Evolutionary conservation across 1,284 basidiomycete species (phyloP).

Genomic region (Ceratobasidium sp.): DNA sequence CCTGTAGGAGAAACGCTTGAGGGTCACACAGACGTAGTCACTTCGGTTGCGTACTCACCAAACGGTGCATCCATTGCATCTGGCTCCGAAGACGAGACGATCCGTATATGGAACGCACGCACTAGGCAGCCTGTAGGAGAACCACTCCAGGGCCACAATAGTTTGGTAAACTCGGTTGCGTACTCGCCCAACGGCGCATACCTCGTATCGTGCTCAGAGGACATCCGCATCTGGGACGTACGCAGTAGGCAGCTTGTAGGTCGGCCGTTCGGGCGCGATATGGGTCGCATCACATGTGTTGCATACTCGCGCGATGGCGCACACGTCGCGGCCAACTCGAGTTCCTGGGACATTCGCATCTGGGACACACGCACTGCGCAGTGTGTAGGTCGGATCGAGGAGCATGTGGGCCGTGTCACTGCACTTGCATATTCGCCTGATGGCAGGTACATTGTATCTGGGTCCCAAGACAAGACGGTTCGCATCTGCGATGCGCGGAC

Average conservation of each 20-base stretch:
- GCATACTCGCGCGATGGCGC: background rate
- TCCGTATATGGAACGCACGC: constrained; percentile 30
- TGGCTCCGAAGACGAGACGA: background rate
- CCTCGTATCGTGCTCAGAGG: constrained; percentile 13
- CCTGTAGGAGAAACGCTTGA: background rate
- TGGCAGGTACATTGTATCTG: too few species aligned
- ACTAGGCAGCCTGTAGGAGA: background rate
- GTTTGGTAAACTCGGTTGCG: background rate
- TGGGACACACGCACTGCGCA: too few species aligned
- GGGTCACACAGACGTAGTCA: constrained; percentile 24
- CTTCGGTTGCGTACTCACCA: constrained; percentile 25
- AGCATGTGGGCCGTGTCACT: too few species aligned
- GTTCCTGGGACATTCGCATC: too few species aligned
- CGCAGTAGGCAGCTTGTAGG: too few species aligned
- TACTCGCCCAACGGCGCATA: constrained; percentile 24
- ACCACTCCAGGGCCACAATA: constrained; percentile 8
- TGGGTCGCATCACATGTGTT: background rate
- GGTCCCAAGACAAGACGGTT: constrained; percentile 1
- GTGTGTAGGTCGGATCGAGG: too few species aligned
- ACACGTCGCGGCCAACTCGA: background rate
- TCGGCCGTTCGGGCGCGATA: too few species aligned
- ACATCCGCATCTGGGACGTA: background rate
- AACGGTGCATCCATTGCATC: background rate
- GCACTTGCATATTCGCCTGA: too few species aligned
- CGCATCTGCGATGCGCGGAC: constrained; percentile 36